Evolutionary conservation across 306 rosid genomes (phyloP), one percentile per base, ranked within the genome.

Genomic region (Prinsepia uniflora): DNA sequence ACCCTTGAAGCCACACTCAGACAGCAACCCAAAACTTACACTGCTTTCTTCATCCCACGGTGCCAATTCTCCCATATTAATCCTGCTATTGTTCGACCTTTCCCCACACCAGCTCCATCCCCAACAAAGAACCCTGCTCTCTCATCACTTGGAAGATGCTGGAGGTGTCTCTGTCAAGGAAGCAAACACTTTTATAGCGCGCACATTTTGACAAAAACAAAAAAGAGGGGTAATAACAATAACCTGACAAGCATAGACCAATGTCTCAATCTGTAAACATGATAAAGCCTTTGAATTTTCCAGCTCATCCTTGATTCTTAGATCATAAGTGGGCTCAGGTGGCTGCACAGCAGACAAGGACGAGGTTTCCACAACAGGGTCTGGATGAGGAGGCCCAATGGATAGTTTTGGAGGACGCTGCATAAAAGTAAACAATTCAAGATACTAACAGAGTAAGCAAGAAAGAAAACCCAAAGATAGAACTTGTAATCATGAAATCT

Each of bases 81-180:
- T 66, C 99, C 99, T 3, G 96, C 99, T 78, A 94, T 84, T 36
- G 99, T 91, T 72, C 99, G 92, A 78, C 99, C 99, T 85, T 94
- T 94, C 75, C 99, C 99, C 70, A 94, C 97, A 72, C 99, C 99
- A 74, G 99, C 99, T 73, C 99, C 99, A 81, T 94, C 99, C 72
- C 99, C 99, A 45, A 91, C 62, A 73, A 94, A 94, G 78, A 91
- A 94, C 72, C 99, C 99, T 40, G 92, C 97, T 82, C 97, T 83
- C 71, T 83, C 84, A 42, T 82, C 87, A 79, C 54, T 79, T 0
- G 97, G 81, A 78, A 94, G 95, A 81, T 82, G 96, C 49, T 94
- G 96, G 61, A 86, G 86, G 79, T 94, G 97, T 74, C 99, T 91
- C 99, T 94, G 96, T 63, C 85, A 80, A 61, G 65, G 76, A 84